A percentile compares a stretch with the other conserved stretches of the same genome.
Evolutionary conservation across 1,139 yeast species (phyloP).

Genomic region (Geotrichum siamense): DNA sequence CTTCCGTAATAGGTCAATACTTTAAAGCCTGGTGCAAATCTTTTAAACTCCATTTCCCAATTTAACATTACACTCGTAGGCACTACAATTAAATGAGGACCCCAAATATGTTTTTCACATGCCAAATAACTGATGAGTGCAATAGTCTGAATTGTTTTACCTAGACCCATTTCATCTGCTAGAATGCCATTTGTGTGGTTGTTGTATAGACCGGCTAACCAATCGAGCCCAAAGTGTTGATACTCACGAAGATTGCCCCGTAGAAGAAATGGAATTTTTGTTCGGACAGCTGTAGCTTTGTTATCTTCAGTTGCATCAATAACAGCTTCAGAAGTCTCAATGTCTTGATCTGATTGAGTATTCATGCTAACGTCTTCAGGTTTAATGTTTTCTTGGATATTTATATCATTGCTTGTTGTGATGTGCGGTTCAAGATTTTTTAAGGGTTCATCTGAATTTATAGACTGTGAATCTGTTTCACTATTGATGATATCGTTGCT

Average conservation of each 20-base stretch:
- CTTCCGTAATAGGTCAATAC: conserved; percentile 93
- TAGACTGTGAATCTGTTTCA: too few relatives aligned
- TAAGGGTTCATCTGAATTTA: too few relatives aligned
- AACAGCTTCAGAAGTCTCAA: conserved; percentile 4
- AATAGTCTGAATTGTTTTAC: conserved; percentile 94
- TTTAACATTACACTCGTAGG: conserved; percentile 98
- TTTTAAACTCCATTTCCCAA: conserved; percentile 99
- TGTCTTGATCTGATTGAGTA: neutral
- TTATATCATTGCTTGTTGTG: too few relatives aligned
- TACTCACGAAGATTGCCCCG: conserved; percentile 84
- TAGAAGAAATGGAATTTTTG: conserved; percentile 40
- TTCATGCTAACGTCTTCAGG: too few relatives aligned
- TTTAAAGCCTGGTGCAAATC: conserved; percentile 97
- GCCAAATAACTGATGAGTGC: conserved; percentile 82
- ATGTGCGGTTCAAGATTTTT: too few relatives aligned
- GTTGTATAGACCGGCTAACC: conserved; percentile 92
- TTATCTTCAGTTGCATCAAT: conserved; percentile 14
- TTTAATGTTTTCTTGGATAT: too few relatives aligned
- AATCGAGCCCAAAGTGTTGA: conserved; percentile 92
- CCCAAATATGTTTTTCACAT: conserved; percentile 92
- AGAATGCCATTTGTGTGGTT: conserved; percentile 92
- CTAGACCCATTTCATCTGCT: conserved; percentile 99
- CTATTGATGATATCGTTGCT: too few relatives aligned
- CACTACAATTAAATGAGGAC: conserved; percentile 92
- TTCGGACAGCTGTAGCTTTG: conserved; percentile 14